phyloP scores from a whole-genome alignment of 345 rosid genomes.

The Lenwebbia sp. region DNA sequence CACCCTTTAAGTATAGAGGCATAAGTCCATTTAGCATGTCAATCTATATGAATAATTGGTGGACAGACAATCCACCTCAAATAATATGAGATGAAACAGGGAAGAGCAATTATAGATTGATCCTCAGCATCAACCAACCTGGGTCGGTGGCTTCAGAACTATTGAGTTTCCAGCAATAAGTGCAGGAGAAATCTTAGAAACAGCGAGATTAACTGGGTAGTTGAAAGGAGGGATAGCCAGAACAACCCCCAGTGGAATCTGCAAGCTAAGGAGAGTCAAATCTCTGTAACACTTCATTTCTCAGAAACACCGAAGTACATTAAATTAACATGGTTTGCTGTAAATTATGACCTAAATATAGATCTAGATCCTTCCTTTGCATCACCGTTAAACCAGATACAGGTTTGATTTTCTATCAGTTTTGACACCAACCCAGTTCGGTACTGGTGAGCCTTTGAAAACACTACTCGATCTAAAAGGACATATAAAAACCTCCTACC shows the following conservation, averaged over 20 bases:
- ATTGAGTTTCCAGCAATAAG: slow-evolving; percentile 92
- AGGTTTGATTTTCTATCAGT: not conserved
- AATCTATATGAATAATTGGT: not conserved
- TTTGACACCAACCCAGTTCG: not conserved
- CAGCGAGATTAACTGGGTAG: slow-evolving; percentile 97
- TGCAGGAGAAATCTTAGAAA: slow-evolving; percentile 91
- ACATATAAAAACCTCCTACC: not conserved
- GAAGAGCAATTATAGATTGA: not conserved
- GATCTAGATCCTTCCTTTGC: not conserved
- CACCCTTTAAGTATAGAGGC: slow-evolving; percentile 40
- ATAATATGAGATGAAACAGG: not conserved
- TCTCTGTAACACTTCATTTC: not conserved
- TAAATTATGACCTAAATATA: not conserved
- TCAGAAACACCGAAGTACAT: not conserved
- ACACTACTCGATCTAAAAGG: not conserved
- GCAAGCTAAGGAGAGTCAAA: slow-evolving; percentile 3
- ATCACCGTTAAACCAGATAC: not conserved
- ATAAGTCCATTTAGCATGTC: not conserved
- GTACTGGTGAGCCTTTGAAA: not conserved
- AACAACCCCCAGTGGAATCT: slow-evolving; percentile 87
- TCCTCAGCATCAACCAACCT: slow-evolving; percentile 28
- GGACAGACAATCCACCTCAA: not conserved
- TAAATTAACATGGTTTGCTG: not conserved
- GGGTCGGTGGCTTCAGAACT: slow-evolving; percentile 98
- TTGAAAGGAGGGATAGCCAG: slow-evolving; percentile 98